Base-by-base conservation (phyloP, 805 yeast genomes). In the Nakazawaea ernobii region DNA sequence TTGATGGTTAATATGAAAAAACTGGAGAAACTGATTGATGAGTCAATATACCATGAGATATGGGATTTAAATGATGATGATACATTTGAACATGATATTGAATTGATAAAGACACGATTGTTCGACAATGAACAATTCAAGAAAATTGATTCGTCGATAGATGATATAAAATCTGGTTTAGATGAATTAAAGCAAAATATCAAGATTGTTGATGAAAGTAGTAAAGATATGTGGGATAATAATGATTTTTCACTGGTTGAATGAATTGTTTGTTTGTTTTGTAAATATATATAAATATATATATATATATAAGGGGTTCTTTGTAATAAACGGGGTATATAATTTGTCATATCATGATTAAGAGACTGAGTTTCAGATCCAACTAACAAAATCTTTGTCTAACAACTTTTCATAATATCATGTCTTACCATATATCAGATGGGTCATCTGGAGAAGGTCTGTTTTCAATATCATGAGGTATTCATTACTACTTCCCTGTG, bases 51-150 rank as follows among this genome's bases (percentile, higher is more conserved):
- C 45, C 57, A 60, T 46, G 53, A 56, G 8, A 54, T 62, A 13
- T 61, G 68, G 67, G 51, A 59, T 42, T 42, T 52, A 6, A 48
- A 52, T 9, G 52, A 51, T 4, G 49, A 43, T 32, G 38, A 26
- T 13, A 39, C 28, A 10, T 11, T 27, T 9, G 46, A 39, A 6
- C 41, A 38, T 13, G 53, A 49, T 20, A 35, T 46, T 30, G 48
- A 51, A 14, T 7, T 32, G 8, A 32, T 42, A 35, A 48, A 50
- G 30, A 58, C 59, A 11, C 61, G 65, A 20, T 59, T 77, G 8
- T 73, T 74, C 54, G 67, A 72, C 44, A 75, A 74, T 50, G 73
- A 71, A 43, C 73, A 79, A 45, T 81, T 84, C 51, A 75, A 71
- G 24, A 71, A 68, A 41, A 67, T 84, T 52, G 70, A 71, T 48